phyloP scores from a whole-genome alignment of 2,329 filamentous ascomycete genomes.

The Stagonosporopsis chrysanthemi region DNA sequence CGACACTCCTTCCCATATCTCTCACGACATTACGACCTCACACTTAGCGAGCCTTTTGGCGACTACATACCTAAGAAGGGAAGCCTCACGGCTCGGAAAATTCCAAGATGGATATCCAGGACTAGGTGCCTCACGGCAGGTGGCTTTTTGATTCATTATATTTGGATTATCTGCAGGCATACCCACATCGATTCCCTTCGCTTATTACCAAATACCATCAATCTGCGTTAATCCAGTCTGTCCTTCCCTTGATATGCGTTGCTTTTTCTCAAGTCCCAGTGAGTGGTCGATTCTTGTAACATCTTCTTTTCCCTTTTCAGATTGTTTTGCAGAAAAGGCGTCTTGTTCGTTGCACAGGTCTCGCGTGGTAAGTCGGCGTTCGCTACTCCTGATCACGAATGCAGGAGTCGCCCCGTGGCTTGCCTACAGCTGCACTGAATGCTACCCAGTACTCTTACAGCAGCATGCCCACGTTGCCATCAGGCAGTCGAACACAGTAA shows the following conservation, averaged over 20 bases:
- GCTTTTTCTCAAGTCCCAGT: not conserved
- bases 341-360: slow-evolving; percentile 2
- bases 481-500: not conserved
- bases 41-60: slow-evolving; percentile 37
- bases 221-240: not conserved
- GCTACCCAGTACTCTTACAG: not conserved
- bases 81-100: slow-evolving; percentile 47
- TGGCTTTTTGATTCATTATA: slow-evolving; percentile 31
- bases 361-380: slow-evolving; percentile 9
- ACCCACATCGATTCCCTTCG: slow-evolving; percentile 17
- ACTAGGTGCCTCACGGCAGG: slow-evolving; percentile 41
- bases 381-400: slow-evolving; percentile 5
- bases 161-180: slow-evolving; percentile 17
- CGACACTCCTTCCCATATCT: slow-evolving; percentile 23
- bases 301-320: slow-evolving; percentile 6
- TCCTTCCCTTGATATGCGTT: slow-evolving; percentile 1
- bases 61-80: slow-evolving; percentile 36
- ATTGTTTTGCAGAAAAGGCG: slow-evolving; percentile 8
- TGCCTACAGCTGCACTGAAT: not conserved
- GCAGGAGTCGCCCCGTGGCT: not conserved
- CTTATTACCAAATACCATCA: slow-evolving; percentile 1
- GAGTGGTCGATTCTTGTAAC: not conserved
- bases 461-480: not conserved
- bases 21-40: slow-evolving; percentile 25
- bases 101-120: slow-evolving; percentile 22